Evolutionary conservation across 176 grass and related monocot genomes (phyloP).

Genomic region (Olyra latifolia): DNA sequence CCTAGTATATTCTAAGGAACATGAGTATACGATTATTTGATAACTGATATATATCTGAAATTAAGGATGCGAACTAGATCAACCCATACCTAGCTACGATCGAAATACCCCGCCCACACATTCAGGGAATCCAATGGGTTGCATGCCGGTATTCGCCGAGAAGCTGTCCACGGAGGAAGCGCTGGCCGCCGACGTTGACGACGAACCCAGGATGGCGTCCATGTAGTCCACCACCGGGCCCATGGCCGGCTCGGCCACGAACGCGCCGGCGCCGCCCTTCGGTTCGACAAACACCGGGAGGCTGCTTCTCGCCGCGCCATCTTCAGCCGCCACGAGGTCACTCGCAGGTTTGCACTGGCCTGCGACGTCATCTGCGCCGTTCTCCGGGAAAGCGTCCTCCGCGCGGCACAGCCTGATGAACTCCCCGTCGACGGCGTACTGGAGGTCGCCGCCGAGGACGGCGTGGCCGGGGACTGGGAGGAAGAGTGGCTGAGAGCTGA

Average conservation of each 20-base stretch:
- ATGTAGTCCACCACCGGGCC: slow-evolving; percentile 57
- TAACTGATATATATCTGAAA: not conserved
- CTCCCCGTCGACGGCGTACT: slow-evolving; percentile 43
- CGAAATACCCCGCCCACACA: not conserved
- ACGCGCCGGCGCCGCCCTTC: slow-evolving; percentile 25
- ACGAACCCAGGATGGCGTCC: slow-evolving; percentile 74
- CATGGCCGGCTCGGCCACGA: slow-evolving; percentile 32
- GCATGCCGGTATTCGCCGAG: slow-evolving; percentile 46
- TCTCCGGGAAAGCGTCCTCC: slow-evolving; percentile 8
- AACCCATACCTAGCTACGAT: slow-evolving; percentile 3
- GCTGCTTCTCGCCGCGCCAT: slow-evolving; percentile 23
- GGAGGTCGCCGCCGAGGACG: slow-evolving; percentile 15
- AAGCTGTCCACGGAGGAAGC: slow-evolving; percentile 46
- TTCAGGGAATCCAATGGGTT: slow-evolving; percentile 58
- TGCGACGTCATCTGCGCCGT: not conserved
- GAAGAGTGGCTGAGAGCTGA: slow-evolving; percentile 37
- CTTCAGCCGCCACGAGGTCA: slow-evolving; percentile 2
- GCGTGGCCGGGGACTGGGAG: slow-evolving; percentile 12
- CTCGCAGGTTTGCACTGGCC: slow-evolving; percentile 17
- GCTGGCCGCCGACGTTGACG: slow-evolving; percentile 55
- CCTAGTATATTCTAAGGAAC: slow-evolving; percentile 25
- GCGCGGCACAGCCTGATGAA: slow-evolving; percentile 40
- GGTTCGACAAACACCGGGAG: slow-evolving; percentile 40
- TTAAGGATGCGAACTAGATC: slow-evolving; percentile 17
- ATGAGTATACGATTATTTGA: slow-evolving; percentile 20